Conservation (phyloP, 352 stramenopile species). For the Pythium aquatile region DNA sequence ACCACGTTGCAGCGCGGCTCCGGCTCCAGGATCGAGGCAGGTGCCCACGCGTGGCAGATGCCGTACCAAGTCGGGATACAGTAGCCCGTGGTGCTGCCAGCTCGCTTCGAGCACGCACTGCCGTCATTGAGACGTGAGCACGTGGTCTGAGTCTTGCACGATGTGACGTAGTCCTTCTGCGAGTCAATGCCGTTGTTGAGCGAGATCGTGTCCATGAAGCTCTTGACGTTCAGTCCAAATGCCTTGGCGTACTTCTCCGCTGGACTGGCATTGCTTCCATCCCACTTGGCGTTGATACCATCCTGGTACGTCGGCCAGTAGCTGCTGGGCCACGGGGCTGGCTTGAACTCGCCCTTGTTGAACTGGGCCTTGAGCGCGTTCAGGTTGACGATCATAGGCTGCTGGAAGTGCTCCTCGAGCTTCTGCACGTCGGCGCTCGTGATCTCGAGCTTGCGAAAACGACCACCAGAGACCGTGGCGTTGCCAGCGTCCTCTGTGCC, state of each 20-base stretch:
- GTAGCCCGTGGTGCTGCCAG: conserved; percentile 1
- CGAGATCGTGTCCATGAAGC: conserved; percentile 23
- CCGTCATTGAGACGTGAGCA: not conserved
- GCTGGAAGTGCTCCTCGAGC: not conserved
- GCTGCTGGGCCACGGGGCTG: conserved; percentile 23
- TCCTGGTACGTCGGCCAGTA: conserved; percentile 68
- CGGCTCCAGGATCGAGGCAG: conserved; percentile 1
- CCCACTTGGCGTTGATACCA: conserved; percentile 58
- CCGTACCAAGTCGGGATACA: conserved; percentile 17
- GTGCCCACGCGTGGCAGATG: conserved; percentile 14
- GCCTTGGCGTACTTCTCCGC: conserved; percentile 24
- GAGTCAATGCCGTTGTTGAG: conserved; percentile 6
- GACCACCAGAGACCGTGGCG: conserved; percentile 18
- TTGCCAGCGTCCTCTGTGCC: too few relatives aligned
- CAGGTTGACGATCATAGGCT: conserved; percentile 21
- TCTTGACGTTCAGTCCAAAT: conserved; percentile 8
- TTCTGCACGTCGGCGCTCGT: conserved; percentile 45
- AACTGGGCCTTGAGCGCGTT: conserved; percentile 20
- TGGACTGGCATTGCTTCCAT: conserved; percentile 6
- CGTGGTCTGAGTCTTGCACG: too few relatives aligned
- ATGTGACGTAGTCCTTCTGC: too few relatives aligned
- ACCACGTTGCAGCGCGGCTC: conserved; percentile 21
- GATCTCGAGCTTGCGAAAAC: conserved; percentile 47
- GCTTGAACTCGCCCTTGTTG: not conserved
- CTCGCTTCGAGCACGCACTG: conserved; percentile 6